A percentile compares a stretch with the other conserved stretches of the same genome.
Conservation (phyloP, 163 green algal species). For the Chlamydomonas reinhardtii region DNA sequence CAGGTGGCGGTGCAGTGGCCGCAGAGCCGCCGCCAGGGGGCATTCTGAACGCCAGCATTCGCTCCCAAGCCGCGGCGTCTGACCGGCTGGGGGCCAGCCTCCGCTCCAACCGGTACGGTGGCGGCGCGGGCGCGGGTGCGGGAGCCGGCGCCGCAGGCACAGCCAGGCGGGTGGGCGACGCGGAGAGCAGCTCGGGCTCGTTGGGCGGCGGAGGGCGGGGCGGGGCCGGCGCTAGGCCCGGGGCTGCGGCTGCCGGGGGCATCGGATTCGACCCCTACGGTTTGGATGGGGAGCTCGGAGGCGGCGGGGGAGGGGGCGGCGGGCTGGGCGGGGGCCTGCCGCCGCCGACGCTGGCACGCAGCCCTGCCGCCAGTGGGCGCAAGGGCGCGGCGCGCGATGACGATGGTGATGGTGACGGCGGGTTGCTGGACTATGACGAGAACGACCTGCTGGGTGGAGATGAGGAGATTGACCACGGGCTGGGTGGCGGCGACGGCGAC, state of each 20-base stretch:
- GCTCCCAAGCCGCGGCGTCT: conserved; percentile 5
- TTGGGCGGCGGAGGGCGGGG: no score
- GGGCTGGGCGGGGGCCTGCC: no score
- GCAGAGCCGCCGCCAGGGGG: neutral
- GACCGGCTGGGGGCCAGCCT: conserved; percentile 22
- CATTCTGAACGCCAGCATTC: conserved; percentile 37
- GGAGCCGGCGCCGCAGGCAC: neutral
- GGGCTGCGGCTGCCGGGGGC: neutral
- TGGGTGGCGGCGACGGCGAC: neutral
- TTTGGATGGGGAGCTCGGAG: no score
- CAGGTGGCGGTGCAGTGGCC: neutral
- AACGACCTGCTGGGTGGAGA: neutral
- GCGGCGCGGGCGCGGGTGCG: neutral
- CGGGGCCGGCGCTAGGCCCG: no score
- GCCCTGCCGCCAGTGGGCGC: neutral
- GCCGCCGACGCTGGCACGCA: no score
- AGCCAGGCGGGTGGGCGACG: no score
- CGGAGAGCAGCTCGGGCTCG: no score
- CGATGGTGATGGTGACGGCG: neutral
- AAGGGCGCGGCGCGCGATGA: neutral
- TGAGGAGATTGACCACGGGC: conserved; percentile 1
- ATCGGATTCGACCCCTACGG: no score
- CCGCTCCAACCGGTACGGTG: conserved; percentile 13
- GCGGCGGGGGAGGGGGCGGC: no score
- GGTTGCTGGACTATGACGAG: conserved; percentile 12